Base-by-base conservation (phyloP, 1,139 yeast genomes). In the Pichia sp. region DNA sequence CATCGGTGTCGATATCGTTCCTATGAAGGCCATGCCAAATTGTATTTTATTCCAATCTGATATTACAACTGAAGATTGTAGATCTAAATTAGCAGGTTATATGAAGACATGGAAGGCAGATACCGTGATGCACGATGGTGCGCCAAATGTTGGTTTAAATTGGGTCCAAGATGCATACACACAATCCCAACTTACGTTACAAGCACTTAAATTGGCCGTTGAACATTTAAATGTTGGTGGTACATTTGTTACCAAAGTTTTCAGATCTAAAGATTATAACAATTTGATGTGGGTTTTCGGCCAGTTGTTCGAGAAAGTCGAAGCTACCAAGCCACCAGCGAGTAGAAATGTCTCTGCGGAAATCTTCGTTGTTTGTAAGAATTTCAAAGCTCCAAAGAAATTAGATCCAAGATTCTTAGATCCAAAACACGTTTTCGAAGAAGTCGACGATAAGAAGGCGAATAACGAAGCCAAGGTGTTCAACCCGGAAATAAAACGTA, bases 81-180 rank as follows among this genome's bases (percentile, higher is more conserved):
- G 97, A 58, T 87, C 96, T 39, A 89, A 80, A 66, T 76, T 93
- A 56, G 79, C 98, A 64, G 97, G 97, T 33, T 93, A 91, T 65
- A 84, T 94, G 86, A 93, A 93, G 68, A 91, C 99, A 1, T 93
- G 98, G 97, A 93, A 94, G 63, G 99, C 99, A 1, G 98, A 94
- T 63, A 88, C 96, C 0, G 98, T 93, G 20, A 72, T 94, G 64
- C 99, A 93, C 70, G 99, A 93, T 77, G 99, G 99, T 83, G 99
- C 99, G 24, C 99, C 99, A 24, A 94, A 93, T 64, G 99, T 93
- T 58, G 99, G 99, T 83, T 76, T 91, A 62, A 96, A 96, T 21
- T 94, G 99, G 99, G 93, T 88, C 28, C 99, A 94, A 68, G 99
- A 93, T 80, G 99, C 99, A 1, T 94, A 88, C 70, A 89, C 98